A percentile compares a stretch with the other conserved stretches of the same genome.
Conservation (phyloP, 805 yeast species). For the Ogataea trehaloabstinens region DNA sequence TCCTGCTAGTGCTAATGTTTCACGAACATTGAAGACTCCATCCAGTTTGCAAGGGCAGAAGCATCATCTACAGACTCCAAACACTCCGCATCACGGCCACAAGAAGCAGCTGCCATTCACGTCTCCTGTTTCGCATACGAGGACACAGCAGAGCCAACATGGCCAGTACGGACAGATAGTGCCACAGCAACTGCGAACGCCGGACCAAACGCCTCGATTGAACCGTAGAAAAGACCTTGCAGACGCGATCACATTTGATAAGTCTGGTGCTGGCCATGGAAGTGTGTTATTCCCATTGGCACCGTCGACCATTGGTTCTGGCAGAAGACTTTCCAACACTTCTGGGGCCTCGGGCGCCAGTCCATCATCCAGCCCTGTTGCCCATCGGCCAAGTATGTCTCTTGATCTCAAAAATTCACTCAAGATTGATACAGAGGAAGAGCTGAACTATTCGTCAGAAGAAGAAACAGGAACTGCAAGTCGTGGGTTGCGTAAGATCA, state of each 20-base stretch:
- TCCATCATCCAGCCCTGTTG: background rate
- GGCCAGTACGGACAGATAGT: no score
- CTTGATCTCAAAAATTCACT: constrained; percentile 22
- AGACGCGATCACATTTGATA: constrained; percentile 20
- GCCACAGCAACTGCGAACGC: constrained; percentile 21
- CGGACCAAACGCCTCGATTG: constrained; percentile 25
- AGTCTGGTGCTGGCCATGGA: constrained; percentile 7
- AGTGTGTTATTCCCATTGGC: constrained; percentile 27
- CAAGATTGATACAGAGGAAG: constrained; percentile 24
- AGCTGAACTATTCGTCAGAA: constrained; percentile 19
- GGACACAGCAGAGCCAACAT: constrained; percentile 5
- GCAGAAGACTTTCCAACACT: constrained; percentile 16
- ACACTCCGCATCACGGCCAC: constrained; percentile 21
- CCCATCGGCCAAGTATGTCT: constrained; percentile 5
- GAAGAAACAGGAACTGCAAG: constrained; percentile 13
- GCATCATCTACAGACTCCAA: constrained; percentile 22
- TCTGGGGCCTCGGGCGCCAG: constrained; percentile 5
- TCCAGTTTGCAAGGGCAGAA: constrained; percentile 11
- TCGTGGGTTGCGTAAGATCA: constrained; percentile 11
- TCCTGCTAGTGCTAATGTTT: no score
- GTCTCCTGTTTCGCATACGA: constrained; percentile 17
- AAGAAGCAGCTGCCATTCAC: constrained; percentile 14
- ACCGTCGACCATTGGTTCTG: constrained; percentile 31
- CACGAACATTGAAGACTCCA: constrained; percentile 19
- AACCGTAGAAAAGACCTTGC: constrained; percentile 22